phyloP scores from a whole-genome alignment of 495 filamentous ascomycete genomes.

The Penicillium pulvis region DNA sequence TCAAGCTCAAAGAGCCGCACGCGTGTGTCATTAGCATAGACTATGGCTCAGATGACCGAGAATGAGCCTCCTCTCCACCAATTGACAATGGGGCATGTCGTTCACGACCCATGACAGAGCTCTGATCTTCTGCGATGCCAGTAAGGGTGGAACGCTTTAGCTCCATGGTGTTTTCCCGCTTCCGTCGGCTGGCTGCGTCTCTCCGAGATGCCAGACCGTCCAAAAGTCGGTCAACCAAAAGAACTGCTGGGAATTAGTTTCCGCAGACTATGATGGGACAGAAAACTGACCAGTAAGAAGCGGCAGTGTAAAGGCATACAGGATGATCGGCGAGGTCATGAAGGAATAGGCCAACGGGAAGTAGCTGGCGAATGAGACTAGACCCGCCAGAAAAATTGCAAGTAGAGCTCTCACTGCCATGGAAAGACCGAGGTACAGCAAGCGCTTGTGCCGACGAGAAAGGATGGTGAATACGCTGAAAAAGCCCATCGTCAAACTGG shows the following conservation, averaged over 20 bases:
- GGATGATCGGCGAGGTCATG: slow-evolving; percentile 46
- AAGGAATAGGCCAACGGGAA: slow-evolving; percentile 41
- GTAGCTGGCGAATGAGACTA: slow-evolving; percentile 33
- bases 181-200: slow-evolving; percentile 35
- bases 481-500: slow-evolving; percentile 38
- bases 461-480: slow-evolving; percentile 37
- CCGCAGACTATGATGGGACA: not conserved
- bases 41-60: not conserved
- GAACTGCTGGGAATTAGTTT: slow-evolving; percentile 32
- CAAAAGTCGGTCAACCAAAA: slow-evolving; percentile 48
- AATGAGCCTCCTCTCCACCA: slow-evolving; percentile 1
- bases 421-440: slow-evolving; percentile 26
- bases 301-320: slow-evolving; percentile 43
- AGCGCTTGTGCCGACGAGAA: slow-evolving; percentile 29
- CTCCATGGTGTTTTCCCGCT: slow-evolving; percentile 27
- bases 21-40: not conserved
- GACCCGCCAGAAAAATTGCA: slow-evolving; percentile 31
- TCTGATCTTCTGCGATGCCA: slow-evolving; percentile 10
- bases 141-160: slow-evolving; percentile 11
- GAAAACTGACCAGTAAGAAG: slow-evolving; percentile 38
- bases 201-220: slow-evolving; percentile 29
- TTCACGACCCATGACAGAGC: not conserved
- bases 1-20: not conserved
- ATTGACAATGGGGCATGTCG: slow-evolving; percentile 5
- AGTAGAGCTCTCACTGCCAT: slow-evolving; percentile 32